Evolutionary conservation across 495 filamentous ascomycete genomes (phyloP).

Genomic region (Lepidopterella palustris): DNA sequence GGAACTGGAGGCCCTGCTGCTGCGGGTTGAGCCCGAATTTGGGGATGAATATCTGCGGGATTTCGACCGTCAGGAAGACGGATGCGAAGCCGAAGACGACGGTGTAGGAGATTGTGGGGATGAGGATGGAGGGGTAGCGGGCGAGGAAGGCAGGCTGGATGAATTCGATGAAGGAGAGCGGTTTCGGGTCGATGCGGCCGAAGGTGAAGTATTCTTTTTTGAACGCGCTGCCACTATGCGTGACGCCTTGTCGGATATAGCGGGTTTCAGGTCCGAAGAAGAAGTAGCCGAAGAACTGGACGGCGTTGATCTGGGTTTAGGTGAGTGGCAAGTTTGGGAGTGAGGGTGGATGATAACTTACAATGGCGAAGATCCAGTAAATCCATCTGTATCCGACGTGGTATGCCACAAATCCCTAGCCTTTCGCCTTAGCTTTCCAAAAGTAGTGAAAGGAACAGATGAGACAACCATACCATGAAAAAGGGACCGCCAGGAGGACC

Average conservation of each 20-base stretch:
- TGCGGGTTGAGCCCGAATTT: constrained; percentile 49
- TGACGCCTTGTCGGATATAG: constrained; percentile 33
- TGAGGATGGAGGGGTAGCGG: constrained; percentile 38
- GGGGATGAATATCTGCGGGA: constrained; percentile 45
- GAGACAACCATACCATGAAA: no score
- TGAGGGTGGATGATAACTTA: constrained; percentile 26
- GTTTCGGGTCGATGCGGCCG: constrained; percentile 44
- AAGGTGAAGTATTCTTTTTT: constrained; percentile 42
- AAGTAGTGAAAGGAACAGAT: no score
- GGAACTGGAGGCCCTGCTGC: constrained; percentile 49
- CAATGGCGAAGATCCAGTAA: constrained; percentile 37
- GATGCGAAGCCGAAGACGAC: constrained; percentile 48
- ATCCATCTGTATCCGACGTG: constrained; percentile 31
- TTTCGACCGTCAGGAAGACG: constrained; percentile 47
- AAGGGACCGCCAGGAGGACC: constrained; percentile 40
- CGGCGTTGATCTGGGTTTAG: constrained; percentile 45
- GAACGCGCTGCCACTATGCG: constrained; percentile 28
- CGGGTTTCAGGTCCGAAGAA: constrained; percentile 53
- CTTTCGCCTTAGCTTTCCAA: no score
- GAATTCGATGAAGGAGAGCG: constrained; percentile 45
- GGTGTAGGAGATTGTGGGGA: constrained; percentile 46
- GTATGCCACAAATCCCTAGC: constrained; percentile 30
- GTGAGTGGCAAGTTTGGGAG: constrained; percentile 11
- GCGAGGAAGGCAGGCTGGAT: constrained; percentile 42
- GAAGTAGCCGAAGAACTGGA: constrained; percentile 48